Base-by-base conservation (phyloP, 2,329 filamentous ascomycete genomes). In the Ceratocystiopsis brevicomis region DNA sequence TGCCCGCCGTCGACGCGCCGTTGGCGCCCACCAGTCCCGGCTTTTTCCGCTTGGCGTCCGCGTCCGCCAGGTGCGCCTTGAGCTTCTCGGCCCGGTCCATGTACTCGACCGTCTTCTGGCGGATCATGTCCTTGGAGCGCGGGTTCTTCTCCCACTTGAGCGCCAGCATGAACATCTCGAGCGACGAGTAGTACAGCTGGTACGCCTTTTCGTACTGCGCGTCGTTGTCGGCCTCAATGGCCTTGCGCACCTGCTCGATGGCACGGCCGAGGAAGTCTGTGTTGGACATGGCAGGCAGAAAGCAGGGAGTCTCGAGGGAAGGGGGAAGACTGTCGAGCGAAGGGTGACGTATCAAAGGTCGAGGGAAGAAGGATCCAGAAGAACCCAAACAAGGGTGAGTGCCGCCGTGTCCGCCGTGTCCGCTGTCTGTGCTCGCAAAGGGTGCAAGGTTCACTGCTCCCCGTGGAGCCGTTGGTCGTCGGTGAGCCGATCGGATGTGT, bases 91-190 rank as follows among this genome's bases (percentile, higher is more conserved):
- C 90, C 49, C 90, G 84, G 63, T 95, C 88, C 81, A 98, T 94
- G 69, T 98, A 98, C 59, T 95, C 88, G 54, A 71, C 82, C 17
- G 87, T 86, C 68, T 96, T 96, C 53, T 82, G 77, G 53, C 90
- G 81, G 61, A 98, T 95, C 74, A 94, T 93, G 58, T 92, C 86
- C 68, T 96, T 96, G 50, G 85, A 87, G 54, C 87, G 88, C 50
- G 82, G 78, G 65, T 95, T 96, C 73, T 96, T 98, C 67, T 98
- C 90, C 88, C 88, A 98, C 69, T 98, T 98, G 47, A 98, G 72
- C 33, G 90, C 90, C 48, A 96, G 81, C 82, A 98, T 94, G 69
- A 96, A 98, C 46, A 96, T 76, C 64, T 98, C 88, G 53, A 98
- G 81, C 42, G 88, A 80, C 53, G 85, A 79, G 68, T 94, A 95